Base-by-base conservation (phyloP, 345 rosid genomes). In the Psidium guajava region DNA sequence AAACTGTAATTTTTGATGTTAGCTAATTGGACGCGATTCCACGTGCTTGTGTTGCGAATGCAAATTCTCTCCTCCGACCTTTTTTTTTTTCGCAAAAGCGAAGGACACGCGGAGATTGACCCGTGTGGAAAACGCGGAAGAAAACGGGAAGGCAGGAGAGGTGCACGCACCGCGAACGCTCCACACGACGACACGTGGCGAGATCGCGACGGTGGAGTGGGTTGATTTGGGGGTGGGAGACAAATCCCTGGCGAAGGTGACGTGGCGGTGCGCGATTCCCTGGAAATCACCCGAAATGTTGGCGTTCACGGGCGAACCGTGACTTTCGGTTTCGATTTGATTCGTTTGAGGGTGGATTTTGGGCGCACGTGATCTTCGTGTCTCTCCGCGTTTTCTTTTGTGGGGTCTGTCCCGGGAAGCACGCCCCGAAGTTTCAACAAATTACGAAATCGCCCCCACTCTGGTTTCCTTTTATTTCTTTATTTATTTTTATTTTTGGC, bases 101-200 rank as follows among this genome's bases (percentile, higher is more conserved):
- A 16, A 14, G 73, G 73, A 16, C 24, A 64, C 75, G 44, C 75
- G 75, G 9, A 64, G 11, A 21, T 40, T 64, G 11, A 32, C 22
- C 20, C 6, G 77, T 36, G 77, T 69, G 77, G 24, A 69, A 36
- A 32, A 36, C 80, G 77, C 47, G 13, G 77, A 1, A 36, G 44
- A 13, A 8, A 14, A 21, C 3, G 40, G 1, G 18, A 36, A 0
- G 18, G 0, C 16, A 15, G 21, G 20, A 6, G 3, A 7, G 42
- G 22, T 10, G 56, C 56, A 6, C 6, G 25, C 24, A 54, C 25
- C 57, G 57, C 25, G 25, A 8, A 36, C 80, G 47, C 6, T 3
- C 80, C 80, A 5, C 80, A 40, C 0, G 12, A 44, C 80, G 80
- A 69, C 80, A 20, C 80, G 80, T 69, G 80, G 80, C 47, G 47